Evolutionary conservation across 1,139 yeast genomes (phyloP).

Genomic region (Ashbya aceris): DNA sequence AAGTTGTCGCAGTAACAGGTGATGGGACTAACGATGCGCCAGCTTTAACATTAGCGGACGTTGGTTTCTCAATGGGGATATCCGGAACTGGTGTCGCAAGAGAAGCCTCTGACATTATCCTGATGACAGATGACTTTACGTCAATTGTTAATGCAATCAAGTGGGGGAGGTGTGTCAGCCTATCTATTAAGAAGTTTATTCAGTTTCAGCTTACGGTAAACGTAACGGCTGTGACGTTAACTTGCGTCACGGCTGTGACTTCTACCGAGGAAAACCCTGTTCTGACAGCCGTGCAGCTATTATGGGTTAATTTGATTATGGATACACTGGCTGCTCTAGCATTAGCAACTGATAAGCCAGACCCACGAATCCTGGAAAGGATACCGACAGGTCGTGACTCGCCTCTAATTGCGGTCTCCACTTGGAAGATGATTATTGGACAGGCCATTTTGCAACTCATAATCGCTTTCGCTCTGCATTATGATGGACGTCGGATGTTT

Average conservation of each 20-base stretch:
- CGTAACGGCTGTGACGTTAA: constrained; percentile 85
- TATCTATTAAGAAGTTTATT: constrained; percentile 87
- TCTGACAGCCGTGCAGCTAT: constrained; percentile 88
- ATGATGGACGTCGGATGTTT: constrained; percentile 62
- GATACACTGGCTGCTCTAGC: constrained; percentile 97
- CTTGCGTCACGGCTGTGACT: constrained; percentile 90
- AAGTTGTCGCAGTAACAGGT: constrained; percentile 97
- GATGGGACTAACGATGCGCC: constrained; percentile 97
- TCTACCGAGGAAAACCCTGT: constrained; percentile 73
- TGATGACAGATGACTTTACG: constrained; percentile 91
- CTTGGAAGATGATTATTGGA: constrained; percentile 98
- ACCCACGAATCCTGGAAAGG: constrained; percentile 63
- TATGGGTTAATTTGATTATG: constrained; percentile 97
- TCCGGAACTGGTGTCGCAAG: constrained; percentile 92
- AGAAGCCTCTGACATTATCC: constrained; percentile 88
- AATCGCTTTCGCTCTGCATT: constrained; percentile 72
- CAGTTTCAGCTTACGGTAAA: constrained; percentile 96
- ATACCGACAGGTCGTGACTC: constrained; percentile 77
- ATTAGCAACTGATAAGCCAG: constrained; percentile 94
- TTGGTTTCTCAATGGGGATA: constrained; percentile 91
- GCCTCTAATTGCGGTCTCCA: constrained; percentile 78
- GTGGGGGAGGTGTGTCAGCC: constrained; percentile 98
- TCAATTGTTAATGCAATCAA: constrained; percentile 96
- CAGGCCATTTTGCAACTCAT: constrained; percentile 71
- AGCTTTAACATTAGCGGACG: constrained; percentile 85